These are phyloP conservation scores for Globisporangium camurandrum DNA, from an alignment of 352 stramenopile species.

Conservation along the genomic window DNA sequence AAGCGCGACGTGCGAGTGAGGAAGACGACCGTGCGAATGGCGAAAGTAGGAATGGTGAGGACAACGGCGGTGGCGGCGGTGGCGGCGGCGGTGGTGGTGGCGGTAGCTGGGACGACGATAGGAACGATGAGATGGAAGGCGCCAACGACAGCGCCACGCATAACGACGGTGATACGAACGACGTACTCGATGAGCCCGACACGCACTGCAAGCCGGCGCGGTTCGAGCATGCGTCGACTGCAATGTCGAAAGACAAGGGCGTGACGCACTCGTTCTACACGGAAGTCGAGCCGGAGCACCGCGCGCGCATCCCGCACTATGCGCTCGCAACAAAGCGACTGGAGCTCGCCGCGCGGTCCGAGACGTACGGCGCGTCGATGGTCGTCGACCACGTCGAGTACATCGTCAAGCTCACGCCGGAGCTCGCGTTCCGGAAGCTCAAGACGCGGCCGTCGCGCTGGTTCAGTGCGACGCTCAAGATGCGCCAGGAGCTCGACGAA, in stretches of 20 bases:
- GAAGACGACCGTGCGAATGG: neutral
- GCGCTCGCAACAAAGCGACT: constrained; percentile 33
- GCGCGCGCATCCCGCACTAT: constrained; percentile 31
- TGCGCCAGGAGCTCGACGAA: constrained; percentile 69
- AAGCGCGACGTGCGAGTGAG: constrained; percentile 1
- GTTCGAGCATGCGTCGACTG: constrained; percentile 30
- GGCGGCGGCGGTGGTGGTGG: neutral
- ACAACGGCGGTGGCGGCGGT: neutral
- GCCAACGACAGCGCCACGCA: constrained; percentile 1
- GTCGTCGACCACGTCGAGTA: constrained; percentile 55
- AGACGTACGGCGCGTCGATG: constrained; percentile 64
- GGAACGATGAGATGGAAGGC: constrained; percentile 5
- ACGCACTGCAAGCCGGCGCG: constrained; percentile 11
- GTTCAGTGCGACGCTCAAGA: constrained; percentile 78
- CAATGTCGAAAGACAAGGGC: constrained; percentile 45
- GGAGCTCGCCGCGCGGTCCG: constrained; percentile 19
- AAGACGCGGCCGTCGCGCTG: constrained; percentile 56
- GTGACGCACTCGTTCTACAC: constrained; percentile 77
- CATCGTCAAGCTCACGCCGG: constrained; percentile 43
- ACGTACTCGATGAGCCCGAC: no score
- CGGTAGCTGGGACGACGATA: neutral
- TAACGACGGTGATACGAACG: no score
- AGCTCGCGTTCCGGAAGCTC: constrained; percentile 52
- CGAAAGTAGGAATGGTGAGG: neutral
- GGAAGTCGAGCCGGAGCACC: constrained; percentile 34